A percentile compares a stretch with the other conserved stretches of the same genome.
phyloP scores from a whole-genome alignment of 2,329 filamentous ascomycete genomes.

The Xylaria sp. region DNA sequence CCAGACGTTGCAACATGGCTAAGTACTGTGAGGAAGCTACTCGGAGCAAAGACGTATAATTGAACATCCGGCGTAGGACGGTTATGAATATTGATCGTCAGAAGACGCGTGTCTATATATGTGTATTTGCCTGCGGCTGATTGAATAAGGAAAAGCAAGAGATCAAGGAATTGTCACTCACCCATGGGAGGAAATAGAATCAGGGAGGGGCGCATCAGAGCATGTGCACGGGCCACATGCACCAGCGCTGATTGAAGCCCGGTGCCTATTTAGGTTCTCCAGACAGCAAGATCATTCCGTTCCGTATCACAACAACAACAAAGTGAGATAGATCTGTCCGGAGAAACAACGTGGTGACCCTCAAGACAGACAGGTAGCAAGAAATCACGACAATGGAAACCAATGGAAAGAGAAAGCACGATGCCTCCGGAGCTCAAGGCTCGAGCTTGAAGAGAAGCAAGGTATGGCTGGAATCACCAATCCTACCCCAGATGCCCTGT shows the following conservation, averaged over 20 bases:
- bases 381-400: constrained; percentile 46
- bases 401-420: constrained; percentile 52
- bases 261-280: not conserved
- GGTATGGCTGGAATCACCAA: constrained; percentile 39
- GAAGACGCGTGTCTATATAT: not conserved
- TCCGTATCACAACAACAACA: not conserved
- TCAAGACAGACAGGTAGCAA: not conserved
- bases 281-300: not conserved
- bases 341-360: not conserved
- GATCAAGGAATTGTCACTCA: not conserved
- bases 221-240: constrained; percentile 24
- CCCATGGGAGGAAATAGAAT: not conserved
- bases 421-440: constrained; percentile 43
- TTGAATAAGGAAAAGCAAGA: not conserved
- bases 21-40: not conserved
- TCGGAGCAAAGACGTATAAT: not conserved
- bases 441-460: constrained; percentile 53
- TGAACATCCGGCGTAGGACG: not conserved
- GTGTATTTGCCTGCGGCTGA: not conserved
- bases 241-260: not conserved
- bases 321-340: not conserved
- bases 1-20: not conserved
- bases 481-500: not conserved
- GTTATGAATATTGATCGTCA: not conserved
- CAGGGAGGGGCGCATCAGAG: not conserved